Evolutionary conservation across 78 protist genomes (phyloP), one percentile per base, ranked within the genome.

Genomic region (Dictyostelium intermedium): DNA sequence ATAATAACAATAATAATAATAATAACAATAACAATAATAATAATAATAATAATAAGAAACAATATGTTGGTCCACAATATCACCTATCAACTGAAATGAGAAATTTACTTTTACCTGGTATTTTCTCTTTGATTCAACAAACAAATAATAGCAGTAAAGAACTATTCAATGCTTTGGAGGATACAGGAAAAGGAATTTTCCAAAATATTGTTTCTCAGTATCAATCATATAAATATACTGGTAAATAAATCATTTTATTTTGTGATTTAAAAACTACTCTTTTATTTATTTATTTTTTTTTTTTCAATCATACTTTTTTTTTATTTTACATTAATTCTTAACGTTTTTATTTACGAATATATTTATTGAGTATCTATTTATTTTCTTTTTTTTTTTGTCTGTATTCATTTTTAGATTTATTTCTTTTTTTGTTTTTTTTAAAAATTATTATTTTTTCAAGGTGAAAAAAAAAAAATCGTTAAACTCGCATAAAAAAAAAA

Each of bases 91-190:
- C 35, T 27, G 84, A 87, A 87, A 78, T 83, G 35, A 37, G 85
- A 56, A 34, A 37, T 41, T 79, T 80, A 80, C 45, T 89, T 56
- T 47, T 80, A 30, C 85, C 93, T 30, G 93, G 93, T 35, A 23
- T 89, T 8, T 50, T 80, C n/a, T 53, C 93, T n/a, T 47, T 89
- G 6, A 66, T 89, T 20, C 45, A 56, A 20, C 61, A 81, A 56
- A 43, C 39, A 34, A 45, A 79, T 79, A 23, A 73, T 20, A 73
- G 80, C 14, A 76, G 43, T 16, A 81, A 45, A 14, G 85, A 81
- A 9, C 18, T 81, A 34, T 81, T 81, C 74, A 34, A 47, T 53
- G 30, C 85, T 11, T 34, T 53, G 35, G 82, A 76, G 9, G 82
- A 76, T 76, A 76, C 82, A 32, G 60, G 73, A 5, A 81, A 34